Base-by-base conservation (phyloP, 805 yeast species). In the Kodamaea sagamina region DNA sequence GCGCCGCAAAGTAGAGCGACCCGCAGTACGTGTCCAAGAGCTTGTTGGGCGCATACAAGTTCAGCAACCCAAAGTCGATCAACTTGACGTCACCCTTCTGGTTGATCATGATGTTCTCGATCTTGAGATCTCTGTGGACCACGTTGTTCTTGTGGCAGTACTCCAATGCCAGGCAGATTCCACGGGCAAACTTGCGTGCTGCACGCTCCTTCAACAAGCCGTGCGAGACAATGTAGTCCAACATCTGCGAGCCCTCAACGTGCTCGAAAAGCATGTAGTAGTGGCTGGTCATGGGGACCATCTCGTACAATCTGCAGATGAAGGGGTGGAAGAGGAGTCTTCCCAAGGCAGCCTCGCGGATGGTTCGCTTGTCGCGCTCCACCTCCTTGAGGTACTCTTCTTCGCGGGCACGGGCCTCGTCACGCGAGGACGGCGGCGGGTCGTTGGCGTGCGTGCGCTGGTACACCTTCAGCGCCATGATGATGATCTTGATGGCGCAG, bases 1-100 rank as follows among this genome's bases (percentile, higher is more conserved):
- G 99, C 0, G 99, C 99, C 0, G 99, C 99, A 77, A 93, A 93
- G 62, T 93, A 93, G 40, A 93, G 72, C 1, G 97, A 89, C 3
- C 99, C 99, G 73, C 99, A 93, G 60, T 88, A 93, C 1, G 99
- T 93, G 58, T 86, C 88, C 58, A 93, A 78, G 43, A 89, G 69
- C 32, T 81, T 72, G 47, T 78, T 77, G 13, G 81, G 79, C 36
- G 89, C 81, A 61, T 79, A 93, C 61, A 93, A 68, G 66, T 93
- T 93, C 9, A 97, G 87, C 31, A 93, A 75, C 7, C 99, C 99
- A 65, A 93, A 93, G 68, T 93, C 99, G 49, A 93, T 93, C 54
- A 93, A 85, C 62, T 92, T 90, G 59, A 93, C 85, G 57, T 92
- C 97, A 46, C 99, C 99, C 44, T 85, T 79, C 44, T 89, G 88